Conservation (phyloP, 495 filamentous ascomycete genomes). For the Daldinia grandis region DNA sequence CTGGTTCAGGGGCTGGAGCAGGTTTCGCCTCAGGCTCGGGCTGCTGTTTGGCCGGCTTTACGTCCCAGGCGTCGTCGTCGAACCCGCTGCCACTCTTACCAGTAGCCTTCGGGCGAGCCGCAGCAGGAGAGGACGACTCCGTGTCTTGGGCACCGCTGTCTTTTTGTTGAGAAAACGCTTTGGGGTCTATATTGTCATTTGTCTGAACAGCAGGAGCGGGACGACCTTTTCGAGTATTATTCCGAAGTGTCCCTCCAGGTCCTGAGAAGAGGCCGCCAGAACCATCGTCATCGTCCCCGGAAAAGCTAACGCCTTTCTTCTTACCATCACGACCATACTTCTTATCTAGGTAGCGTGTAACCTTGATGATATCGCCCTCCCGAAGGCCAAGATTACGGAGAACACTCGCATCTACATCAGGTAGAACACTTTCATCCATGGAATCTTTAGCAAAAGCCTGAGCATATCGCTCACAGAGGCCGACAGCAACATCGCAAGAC, state of each 20-base stretch:
- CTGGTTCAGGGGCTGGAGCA: constrained; percentile 40
- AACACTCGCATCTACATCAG: constrained; percentile 82
- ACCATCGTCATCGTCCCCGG: constrained; percentile 54
- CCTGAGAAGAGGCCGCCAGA: constrained; percentile 81
- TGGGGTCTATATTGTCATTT: constrained; percentile 84
- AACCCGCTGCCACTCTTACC: constrained; percentile 73
- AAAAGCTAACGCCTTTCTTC: constrained; percentile 69
- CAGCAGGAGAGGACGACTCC: constrained; percentile 54
- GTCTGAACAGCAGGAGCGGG: constrained; percentile 85
- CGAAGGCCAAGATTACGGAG: constrained; percentile 88
- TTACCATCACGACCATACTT: constrained; percentile 77
- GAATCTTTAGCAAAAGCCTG: constrained; percentile 87
- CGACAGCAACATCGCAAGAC: constrained; percentile 84
- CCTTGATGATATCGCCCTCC: constrained; percentile 94
- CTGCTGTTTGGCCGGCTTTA: constrained; percentile 86
- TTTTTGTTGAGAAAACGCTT: constrained; percentile 77
- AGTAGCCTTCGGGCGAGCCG: constrained; percentile 50
- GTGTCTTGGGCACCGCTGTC: constrained; percentile 55
- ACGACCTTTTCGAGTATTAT: constrained; percentile 94
- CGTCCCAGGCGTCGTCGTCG: constrained; percentile 97
- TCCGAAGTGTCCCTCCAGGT: constrained; percentile 83
- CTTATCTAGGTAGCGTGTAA: constrained; percentile 87
- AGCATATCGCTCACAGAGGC: constrained; percentile 93
- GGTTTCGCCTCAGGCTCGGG: constrained; percentile 46
- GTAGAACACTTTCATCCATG: constrained; percentile 91